Evolutionary conservation across 179 eudicot species (phyloP).

Genomic region (Beta macrorhiza): DNA sequence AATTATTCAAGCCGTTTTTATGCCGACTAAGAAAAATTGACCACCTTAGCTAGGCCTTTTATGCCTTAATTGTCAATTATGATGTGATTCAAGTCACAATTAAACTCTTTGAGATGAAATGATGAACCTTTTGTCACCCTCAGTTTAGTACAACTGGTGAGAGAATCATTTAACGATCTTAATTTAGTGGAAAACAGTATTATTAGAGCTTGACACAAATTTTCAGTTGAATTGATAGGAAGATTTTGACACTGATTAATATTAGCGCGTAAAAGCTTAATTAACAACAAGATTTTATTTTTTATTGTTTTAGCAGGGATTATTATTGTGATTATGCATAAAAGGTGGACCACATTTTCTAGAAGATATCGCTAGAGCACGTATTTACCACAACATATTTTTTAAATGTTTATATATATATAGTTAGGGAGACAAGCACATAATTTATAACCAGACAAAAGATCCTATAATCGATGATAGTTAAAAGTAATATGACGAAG

Average conservation of each 20-base stretch:
- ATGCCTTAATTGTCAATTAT: conserved; percentile 20
- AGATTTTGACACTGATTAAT: conserved; percentile 1
- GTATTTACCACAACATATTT: not conserved
- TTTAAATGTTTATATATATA: too few species aligned
- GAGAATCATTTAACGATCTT: not conserved
- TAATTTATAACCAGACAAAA: conserved; percentile 24
- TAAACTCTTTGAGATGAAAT: conserved; percentile 13
- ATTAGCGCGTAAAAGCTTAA: conserved; percentile 17
- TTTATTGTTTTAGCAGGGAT: not conserved
- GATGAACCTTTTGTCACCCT: conserved; percentile 30
- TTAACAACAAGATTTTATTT: not conserved
- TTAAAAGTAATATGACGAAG: conserved; percentile 10
- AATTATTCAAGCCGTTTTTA: not conserved
- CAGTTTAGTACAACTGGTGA: conserved; percentile 12
- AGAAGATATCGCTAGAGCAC: conserved; percentile 28
- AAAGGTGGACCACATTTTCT: conserved; percentile 8
- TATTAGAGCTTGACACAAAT: conserved; percentile 23
- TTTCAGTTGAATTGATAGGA: conserved; percentile 23
- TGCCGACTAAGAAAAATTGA: conserved; percentile 1
- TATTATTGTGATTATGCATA: not conserved
- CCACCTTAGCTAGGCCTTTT: not conserved
- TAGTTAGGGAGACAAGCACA: conserved; percentile 17
- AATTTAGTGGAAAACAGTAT: conserved; percentile 28
- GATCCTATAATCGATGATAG: conserved; percentile 25
- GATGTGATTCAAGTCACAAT: conserved; percentile 29